Evolutionary conservation across 371 early-diverging fungal species (phyloP).

Genomic region (Mucor sp.): DNA sequence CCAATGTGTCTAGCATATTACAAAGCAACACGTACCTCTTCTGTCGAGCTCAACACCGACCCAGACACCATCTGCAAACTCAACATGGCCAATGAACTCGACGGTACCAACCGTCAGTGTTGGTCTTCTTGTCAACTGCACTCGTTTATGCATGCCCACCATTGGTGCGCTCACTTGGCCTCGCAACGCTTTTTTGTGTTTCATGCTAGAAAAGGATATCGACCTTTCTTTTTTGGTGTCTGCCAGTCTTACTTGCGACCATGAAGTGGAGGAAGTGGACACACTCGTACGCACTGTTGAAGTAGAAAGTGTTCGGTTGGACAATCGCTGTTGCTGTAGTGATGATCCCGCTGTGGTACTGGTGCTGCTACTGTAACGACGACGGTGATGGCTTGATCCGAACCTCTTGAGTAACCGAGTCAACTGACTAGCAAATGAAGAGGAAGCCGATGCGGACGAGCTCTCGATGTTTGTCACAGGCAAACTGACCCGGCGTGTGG

Average conservation of each 20-base stretch:
- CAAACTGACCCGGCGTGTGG: neutral
- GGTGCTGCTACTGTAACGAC: neutral
- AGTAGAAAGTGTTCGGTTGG: slow-evolving; percentile 5
- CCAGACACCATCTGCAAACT: slow-evolving; percentile 40
- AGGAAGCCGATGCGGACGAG: neutral
- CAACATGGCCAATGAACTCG: slow-evolving; percentile 27
- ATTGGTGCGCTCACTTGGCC: slow-evolving; percentile 10
- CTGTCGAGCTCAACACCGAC: slow-evolving; percentile 41
- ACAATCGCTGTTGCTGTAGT: neutral
- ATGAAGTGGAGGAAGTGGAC: slow-evolving; percentile 7
- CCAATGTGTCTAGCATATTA: neutral
- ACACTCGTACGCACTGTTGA: slow-evolving; percentile 9
- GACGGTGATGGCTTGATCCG: neutral
- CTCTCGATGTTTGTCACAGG: neutral
- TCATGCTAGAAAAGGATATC: neutral
- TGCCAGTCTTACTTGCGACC: slow-evolving; percentile 12
- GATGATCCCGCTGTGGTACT: neutral
- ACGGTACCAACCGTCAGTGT: slow-evolving; percentile 25
- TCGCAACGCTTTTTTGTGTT: neutral
- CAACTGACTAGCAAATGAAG: slow-evolving; percentile 3
- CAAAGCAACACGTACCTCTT: slow-evolving; percentile 22
- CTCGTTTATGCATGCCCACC: slow-evolving; percentile 17
- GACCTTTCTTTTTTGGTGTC: neutral
- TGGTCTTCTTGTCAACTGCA: slow-evolving; percentile 15
- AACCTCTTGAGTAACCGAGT: slow-evolving; percentile 6